Conservation (phyloP, 2,329 filamentous ascomycete genomes). For the Byssothecium circinans region DNA sequence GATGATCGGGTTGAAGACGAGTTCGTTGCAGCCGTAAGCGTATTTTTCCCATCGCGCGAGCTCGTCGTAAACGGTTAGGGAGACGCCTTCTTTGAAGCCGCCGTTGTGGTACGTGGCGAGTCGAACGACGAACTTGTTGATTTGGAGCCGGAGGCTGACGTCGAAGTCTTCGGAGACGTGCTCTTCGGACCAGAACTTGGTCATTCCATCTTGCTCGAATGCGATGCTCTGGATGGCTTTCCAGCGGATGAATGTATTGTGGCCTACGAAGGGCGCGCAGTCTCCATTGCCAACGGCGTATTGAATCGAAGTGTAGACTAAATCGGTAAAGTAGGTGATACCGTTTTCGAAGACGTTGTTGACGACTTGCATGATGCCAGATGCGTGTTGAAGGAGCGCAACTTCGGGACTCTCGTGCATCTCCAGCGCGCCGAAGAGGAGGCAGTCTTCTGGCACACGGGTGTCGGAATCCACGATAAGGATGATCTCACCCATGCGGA, state of each 20-base stretch:
- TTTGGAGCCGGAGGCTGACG: slow-evolving; percentile 70
- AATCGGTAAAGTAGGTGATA: slow-evolving; percentile 75
- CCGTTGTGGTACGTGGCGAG: slow-evolving; percentile 68
- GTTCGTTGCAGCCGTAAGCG: slow-evolving; percentile 68
- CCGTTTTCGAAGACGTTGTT: slow-evolving; percentile 72
- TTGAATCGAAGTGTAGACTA: slow-evolving; percentile 71
- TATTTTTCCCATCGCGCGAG: slow-evolving; percentile 66
- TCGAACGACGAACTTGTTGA: slow-evolving; percentile 66
- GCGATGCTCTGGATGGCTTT: slow-evolving; percentile 61
- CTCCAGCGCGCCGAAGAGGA: slow-evolving; percentile 74
- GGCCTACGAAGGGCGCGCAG: slow-evolving; percentile 71
- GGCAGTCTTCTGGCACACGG: slow-evolving; percentile 64
- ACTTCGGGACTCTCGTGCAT: slow-evolving; percentile 79
- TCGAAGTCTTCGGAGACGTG: slow-evolving; percentile 78
- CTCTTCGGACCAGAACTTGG: slow-evolving; percentile 72
- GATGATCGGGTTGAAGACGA: slow-evolving; percentile 67
- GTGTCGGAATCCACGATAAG: slow-evolving; percentile 53
- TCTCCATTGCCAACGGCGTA: slow-evolving; percentile 71
- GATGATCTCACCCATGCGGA: slow-evolving; percentile 81
- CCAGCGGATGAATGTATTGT: slow-evolving; percentile 75
- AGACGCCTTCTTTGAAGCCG: slow-evolving; percentile 73
- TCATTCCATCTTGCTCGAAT: slow-evolving; percentile 55
- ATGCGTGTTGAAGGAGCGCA: slow-evolving; percentile 73
- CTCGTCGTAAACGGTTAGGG: slow-evolving; percentile 71
- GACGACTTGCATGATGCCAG: slow-evolving; percentile 69